phyloP scores from a whole-genome alignment of 2,329 filamentous ascomycete genomes.

The Ophidiomyces ophidiicola region DNA sequence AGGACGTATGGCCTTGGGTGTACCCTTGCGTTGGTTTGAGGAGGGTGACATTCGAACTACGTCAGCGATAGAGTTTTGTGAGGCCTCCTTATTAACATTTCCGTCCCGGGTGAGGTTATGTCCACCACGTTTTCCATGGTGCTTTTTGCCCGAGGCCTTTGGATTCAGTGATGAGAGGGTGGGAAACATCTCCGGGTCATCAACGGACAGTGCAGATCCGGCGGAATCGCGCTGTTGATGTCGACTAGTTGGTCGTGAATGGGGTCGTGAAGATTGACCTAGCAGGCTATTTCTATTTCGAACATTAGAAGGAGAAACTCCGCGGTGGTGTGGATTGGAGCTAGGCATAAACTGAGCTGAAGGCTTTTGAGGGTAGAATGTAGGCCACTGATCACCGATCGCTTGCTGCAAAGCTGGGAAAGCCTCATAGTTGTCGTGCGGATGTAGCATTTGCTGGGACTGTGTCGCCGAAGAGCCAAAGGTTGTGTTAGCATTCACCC shows the following conservation, averaged over 20 bases:
- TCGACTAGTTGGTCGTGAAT: slow-evolving; percentile 74
- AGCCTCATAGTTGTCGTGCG: slow-evolving; percentile 64
- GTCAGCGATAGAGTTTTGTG: slow-evolving; percentile 73
- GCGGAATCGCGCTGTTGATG: slow-evolving; percentile 55
- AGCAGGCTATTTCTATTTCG: slow-evolving; percentile 44
- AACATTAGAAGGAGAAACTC: slow-evolving; percentile 19
- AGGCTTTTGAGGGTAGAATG: slow-evolving; percentile 35
- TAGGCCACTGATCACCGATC: slow-evolving; percentile 47
- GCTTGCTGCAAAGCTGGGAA: slow-evolving; percentile 64
- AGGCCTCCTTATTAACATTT: slow-evolving; percentile 53
- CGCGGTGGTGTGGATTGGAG: slow-evolving; percentile 11
- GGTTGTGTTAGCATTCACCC: slow-evolving; percentile 43
- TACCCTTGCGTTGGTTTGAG: slow-evolving; percentile 43
- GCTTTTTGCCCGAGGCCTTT: slow-evolving; percentile 68
- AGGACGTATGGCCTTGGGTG: slow-evolving; percentile 50
- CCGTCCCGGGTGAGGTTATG: slow-evolving; percentile 56
- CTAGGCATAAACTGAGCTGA: slow-evolving; percentile 30
- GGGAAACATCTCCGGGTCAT: slow-evolving; percentile 93
- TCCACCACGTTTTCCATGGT: slow-evolving; percentile 71
- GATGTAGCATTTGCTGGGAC: slow-evolving; percentile 55
- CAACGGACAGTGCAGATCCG: slow-evolving; percentile 61
- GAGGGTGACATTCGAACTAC: slow-evolving; percentile 92
- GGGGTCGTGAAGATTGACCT: slow-evolving; percentile 48
- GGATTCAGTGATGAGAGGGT: slow-evolving; percentile 63
- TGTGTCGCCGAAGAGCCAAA: slow-evolving; percentile 43